Conservation (phyloP, 2,329 filamentous ascomycete species). For the Verticillium dahliae region DNA sequence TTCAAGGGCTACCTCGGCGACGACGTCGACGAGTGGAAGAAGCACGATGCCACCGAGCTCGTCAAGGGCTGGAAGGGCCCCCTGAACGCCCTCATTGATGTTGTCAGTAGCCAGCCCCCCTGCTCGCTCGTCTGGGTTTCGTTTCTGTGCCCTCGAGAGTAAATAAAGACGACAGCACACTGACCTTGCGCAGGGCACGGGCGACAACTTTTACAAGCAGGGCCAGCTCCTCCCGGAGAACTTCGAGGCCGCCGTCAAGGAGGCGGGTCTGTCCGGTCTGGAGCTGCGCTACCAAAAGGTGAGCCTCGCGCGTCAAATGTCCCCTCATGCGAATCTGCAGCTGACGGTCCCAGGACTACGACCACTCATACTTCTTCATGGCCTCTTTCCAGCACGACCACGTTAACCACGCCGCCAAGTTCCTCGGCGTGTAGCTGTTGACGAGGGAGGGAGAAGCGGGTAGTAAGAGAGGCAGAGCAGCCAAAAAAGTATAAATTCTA, state of each 20-base stretch:
- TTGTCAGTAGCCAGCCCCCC: constrained; percentile 46
- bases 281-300: constrained; percentile 76
- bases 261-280: constrained; percentile 65
- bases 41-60: constrained; percentile 88
- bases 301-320: constrained; percentile 17
- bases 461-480: constrained; percentile 1
- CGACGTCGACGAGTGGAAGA: constrained; percentile 70
- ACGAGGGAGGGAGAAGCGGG: not conserved
- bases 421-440: constrained; percentile 40
- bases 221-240: constrained; percentile 92
- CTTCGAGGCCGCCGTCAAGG: constrained; percentile 71
- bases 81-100: constrained; percentile 79
- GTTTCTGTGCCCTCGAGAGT: no score
- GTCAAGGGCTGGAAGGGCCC: constrained; percentile 66
- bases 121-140: not conserved
- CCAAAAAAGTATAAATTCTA: not conserved
- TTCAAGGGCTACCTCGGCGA: constrained; percentile 85
- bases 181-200: constrained; percentile 59
- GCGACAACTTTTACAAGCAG: constrained; percentile 95
- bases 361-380: constrained; percentile 98
- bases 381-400: constrained; percentile 86
- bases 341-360: constrained; percentile 54
- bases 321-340: not conserved
- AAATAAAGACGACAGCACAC: not conserved
- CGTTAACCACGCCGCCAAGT: constrained; percentile 84